These are phyloP conservation scores for Linanthus parryae DNA, from an alignment of 148 eudicot genomes.

Conservation along the genomic window DNA sequence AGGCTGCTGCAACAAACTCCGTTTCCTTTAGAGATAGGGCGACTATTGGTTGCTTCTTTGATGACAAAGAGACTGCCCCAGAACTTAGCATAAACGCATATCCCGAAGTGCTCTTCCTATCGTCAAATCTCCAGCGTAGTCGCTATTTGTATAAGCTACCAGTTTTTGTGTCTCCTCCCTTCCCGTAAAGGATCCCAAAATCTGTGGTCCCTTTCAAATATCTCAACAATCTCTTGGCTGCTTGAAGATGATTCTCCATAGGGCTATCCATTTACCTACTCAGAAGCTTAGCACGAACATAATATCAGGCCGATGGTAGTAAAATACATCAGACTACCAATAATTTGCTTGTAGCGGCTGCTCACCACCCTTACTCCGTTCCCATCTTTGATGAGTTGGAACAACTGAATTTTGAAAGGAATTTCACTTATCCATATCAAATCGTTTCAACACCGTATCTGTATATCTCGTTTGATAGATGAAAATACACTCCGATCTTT, in stretches of 20 bases:
- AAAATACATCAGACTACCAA: background rate
- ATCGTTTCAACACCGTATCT: background rate
- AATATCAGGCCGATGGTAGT: background rate
- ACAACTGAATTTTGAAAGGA: background rate
- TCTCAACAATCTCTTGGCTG: background rate
- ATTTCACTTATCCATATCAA: background rate
- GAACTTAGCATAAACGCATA: background rate
- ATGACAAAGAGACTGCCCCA: background rate
- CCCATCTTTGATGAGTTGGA: background rate
- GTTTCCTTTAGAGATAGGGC: too few species aligned
- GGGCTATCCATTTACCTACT: background rate
- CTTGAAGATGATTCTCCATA: background rate
- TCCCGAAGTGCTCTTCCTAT: background rate
- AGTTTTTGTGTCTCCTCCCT: background rate
- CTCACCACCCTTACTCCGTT: background rate
- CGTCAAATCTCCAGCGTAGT: background rate
- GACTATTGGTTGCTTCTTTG: background rate
- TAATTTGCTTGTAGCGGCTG: background rate
- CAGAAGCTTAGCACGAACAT: background rate
- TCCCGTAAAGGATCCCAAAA: background rate
- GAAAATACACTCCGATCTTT: background rate
- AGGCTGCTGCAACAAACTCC: too few species aligned
- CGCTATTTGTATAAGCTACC: background rate
- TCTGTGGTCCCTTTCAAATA: background rate
- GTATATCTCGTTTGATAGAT: background rate